phyloP scores from a whole-genome alignment of 257 asterid species.

The Craterostigma plantagineum region DNA sequence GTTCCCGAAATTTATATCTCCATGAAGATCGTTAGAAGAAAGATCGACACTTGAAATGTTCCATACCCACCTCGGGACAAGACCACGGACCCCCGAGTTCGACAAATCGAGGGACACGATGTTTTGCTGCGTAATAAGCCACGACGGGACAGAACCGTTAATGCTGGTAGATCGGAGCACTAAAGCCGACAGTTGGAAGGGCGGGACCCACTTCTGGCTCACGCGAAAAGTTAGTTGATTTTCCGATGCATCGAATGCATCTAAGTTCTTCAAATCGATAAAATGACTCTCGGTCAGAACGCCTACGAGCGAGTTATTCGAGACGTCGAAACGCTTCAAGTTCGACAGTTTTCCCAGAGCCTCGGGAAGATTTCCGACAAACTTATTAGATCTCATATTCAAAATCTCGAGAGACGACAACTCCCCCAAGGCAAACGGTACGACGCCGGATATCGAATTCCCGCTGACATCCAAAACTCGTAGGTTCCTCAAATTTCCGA shows the following conservation, averaged over 20 bases:
- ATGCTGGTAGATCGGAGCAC: constrained; percentile 10
- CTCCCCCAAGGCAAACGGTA: constrained; percentile 14
- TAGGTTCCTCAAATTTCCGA: constrained; percentile 11
- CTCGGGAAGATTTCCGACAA: constrained; percentile 22
- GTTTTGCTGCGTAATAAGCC: constrained; percentile 14
- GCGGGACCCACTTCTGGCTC: constrained; percentile 14
- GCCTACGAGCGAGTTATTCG: constrained; percentile 14
- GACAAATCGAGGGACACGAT: constrained; percentile 6
- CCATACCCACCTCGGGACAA: constrained; percentile 23
- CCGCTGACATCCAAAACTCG: background rate
- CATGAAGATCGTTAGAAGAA: constrained; percentile 15
- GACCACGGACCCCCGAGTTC: constrained; percentile 8
- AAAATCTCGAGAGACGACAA: constrained; percentile 7
- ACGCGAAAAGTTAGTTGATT: constrained; percentile 14
- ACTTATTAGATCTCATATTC: constrained; percentile 3
- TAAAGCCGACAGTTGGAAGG: background rate
- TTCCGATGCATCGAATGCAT: background rate
- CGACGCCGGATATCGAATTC: constrained; percentile 10
- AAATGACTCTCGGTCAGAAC: constrained; percentile 16
- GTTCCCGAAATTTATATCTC: constrained; percentile 10
- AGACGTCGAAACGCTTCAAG: background rate
- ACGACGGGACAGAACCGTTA: constrained; percentile 11
- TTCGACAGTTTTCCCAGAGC: constrained; percentile 15
- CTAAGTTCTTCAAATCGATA: no score
- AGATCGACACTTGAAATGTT: background rate